Conservation (phyloP, 163 green algal species). For the Chlorella variabilis region DNA sequence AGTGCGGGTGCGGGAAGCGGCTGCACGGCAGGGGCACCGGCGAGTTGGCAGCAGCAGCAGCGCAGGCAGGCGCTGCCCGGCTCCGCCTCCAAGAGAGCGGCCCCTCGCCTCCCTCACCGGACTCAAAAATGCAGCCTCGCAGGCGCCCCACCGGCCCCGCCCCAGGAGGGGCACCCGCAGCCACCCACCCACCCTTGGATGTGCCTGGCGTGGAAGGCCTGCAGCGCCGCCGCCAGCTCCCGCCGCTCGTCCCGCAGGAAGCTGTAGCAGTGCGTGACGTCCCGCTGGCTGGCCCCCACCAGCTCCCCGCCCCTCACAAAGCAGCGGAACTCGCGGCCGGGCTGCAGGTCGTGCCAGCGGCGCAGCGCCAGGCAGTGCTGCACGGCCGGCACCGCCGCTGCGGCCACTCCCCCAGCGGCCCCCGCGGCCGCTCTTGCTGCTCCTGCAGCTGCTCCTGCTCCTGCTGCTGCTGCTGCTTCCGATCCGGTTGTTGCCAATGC, state of each 20-base stretch:
- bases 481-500: neutral
- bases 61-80: neutral
- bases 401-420: no score
- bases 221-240: constrained; percentile 41
- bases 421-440: neutral
- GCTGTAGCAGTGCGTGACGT: constrained; percentile 76
- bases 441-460: neutral
- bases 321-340: constrained; percentile 90
- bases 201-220: constrained; percentile 59
- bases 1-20: constrained; percentile 60
- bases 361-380: constrained; percentile 76
- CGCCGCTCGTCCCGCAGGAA: constrained; percentile 47
- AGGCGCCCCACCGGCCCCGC: no score
- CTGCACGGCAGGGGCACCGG: neutral
- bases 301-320: constrained; percentile 81
- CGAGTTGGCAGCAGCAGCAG: neutral
- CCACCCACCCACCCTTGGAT: constrained; percentile 31
- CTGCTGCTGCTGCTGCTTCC: neutral
- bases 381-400: constrained; percentile 18
- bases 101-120: neutral
- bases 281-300: constrained; percentile 80
- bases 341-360: constrained; percentile 80
- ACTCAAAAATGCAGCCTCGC: no score
- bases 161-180: no score
- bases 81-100: neutral